phyloP scores from a whole-genome alignment of 352 stramenopile species.

The Globisporangium rhizosaccharum region DNA sequence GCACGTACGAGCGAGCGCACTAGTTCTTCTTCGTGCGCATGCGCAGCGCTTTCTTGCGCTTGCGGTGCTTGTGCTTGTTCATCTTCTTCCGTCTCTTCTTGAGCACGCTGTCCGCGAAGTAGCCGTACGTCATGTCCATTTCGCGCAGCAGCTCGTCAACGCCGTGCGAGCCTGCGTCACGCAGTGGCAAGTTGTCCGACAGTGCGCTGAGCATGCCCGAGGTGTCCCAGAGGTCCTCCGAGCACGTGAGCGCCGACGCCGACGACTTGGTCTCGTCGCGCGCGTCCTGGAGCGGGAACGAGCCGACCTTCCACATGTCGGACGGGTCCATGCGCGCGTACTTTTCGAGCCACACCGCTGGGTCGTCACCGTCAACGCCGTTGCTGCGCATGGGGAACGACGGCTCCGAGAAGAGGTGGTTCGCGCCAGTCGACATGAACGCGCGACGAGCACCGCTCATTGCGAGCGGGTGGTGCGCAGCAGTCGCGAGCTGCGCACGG shows the following conservation, averaged over 20 bases:
- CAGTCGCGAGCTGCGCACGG: conserved; percentile 5
- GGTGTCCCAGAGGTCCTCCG: conserved; percentile 73
- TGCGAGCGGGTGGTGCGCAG: conserved; percentile 8
- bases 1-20: background rate
- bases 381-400: conserved; percentile 46
- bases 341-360: conserved; percentile 47
- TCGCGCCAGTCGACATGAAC: conserved; percentile 63
- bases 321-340: conserved; percentile 54
- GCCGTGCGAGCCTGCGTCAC: conserved; percentile 29
- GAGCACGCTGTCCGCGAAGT: conserved; percentile 80
- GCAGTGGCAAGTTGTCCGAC: conserved; percentile 51
- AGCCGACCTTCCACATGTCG: conserved; percentile 73
- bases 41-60: conserved; percentile 84
- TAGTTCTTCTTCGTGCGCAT: conserved; percentile 91
- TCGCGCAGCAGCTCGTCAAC: conserved; percentile 59
- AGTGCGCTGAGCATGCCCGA: conserved; percentile 75
- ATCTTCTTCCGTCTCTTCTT: conserved; percentile 91
- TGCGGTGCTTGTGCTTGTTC: conserved; percentile 92
- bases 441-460: conserved; percentile 23
- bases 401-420: conserved; percentile 63
- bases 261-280: conserved; percentile 12
- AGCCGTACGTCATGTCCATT: conserved; percentile 51
- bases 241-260: conserved; percentile 25
- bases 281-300: conserved; percentile 49
- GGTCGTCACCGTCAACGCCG: conserved; percentile 32